phyloP scores from a whole-genome alignment of 371 early-diverging fungal species.

The Actinomortierella ambigua region DNA sequence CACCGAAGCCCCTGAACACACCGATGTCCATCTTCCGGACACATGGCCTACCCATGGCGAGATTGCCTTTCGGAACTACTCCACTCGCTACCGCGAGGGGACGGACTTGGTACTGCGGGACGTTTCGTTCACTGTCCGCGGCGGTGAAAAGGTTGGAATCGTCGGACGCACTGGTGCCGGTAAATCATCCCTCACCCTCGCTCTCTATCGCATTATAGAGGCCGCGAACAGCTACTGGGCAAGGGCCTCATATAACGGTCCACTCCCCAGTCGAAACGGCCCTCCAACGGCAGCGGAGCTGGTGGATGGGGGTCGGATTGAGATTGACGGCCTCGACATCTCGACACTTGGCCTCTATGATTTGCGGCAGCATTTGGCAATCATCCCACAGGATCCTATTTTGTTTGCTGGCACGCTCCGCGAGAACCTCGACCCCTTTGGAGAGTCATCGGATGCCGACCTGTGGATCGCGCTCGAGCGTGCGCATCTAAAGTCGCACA shows the following conservation, averaged over 20 bases:
- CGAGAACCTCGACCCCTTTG: slow-evolving; percentile 63
- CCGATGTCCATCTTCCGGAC: slow-evolving; percentile 26
- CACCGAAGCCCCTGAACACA: slow-evolving; percentile 54
- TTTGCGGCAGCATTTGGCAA: slow-evolving; percentile 64
- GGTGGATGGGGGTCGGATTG: slow-evolving; percentile 60
- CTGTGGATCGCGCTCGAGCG: slow-evolving; percentile 58
- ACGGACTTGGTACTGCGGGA: slow-evolving; percentile 70
- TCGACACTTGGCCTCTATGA: slow-evolving; percentile 61
- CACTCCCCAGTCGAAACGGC: not conserved
- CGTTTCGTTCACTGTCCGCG: slow-evolving; percentile 35
- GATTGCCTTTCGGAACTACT: slow-evolving; percentile 61
- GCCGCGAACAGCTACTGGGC: slow-evolving; percentile 47
- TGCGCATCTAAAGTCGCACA: slow-evolving; percentile 56
- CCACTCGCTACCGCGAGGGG: slow-evolving; percentile 65
- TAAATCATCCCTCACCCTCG: slow-evolving; percentile 68
- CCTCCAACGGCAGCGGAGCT: slow-evolving; percentile 52
- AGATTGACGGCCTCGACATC: slow-evolving; percentile 74
- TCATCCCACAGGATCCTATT: slow-evolving; percentile 76
- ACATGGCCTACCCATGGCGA: slow-evolving; percentile 60
- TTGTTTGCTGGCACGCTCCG: slow-evolving; percentile 67
- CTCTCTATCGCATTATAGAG: slow-evolving; percentile 78
- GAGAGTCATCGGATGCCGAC: slow-evolving; percentile 49
- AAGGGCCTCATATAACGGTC: slow-evolving; percentile 12
- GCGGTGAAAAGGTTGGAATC: slow-evolving; percentile 48
- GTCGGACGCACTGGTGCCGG: slow-evolving; percentile 74